These are phyloP conservation scores for Coemansia sp. DNA, from an alignment of 192 early-diverging fungal species.

Conservation along the genomic window DNA sequence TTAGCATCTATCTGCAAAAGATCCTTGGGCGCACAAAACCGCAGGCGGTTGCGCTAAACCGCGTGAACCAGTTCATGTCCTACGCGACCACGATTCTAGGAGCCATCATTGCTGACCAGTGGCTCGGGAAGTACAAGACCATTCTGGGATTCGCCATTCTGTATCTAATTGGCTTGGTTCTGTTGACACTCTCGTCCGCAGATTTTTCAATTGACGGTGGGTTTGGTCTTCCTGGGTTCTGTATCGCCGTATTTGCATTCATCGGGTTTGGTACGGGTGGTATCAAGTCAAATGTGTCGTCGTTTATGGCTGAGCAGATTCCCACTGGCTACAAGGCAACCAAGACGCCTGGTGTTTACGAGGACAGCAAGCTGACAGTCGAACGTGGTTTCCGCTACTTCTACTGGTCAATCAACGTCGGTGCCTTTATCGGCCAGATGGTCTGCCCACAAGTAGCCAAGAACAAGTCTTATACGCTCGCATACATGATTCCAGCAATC, in stretches of 20 bases:
- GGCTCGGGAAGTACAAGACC: conserved; percentile 67
- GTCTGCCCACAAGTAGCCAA: conserved; percentile 58
- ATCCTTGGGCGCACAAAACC: conserved; percentile 46
- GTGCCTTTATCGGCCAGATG: conserved; percentile 60
- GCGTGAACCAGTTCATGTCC: conserved; percentile 57
- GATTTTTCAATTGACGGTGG: conserved; percentile 45
- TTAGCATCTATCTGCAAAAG: conserved; percentile 58
- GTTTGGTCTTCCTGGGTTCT: conserved; percentile 60
- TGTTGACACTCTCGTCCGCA: conserved; percentile 66
- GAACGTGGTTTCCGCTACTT: conserved; percentile 30
- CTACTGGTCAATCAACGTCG: conserved; percentile 65
- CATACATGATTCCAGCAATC: conserved; percentile 57
- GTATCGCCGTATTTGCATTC: conserved; percentile 59
- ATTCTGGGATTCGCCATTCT: conserved; percentile 60
- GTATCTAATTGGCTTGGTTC: conserved; percentile 60
- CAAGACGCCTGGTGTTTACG: conserved; percentile 23
- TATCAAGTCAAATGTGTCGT: conserved; percentile 73
- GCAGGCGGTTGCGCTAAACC: conserved; percentile 50
- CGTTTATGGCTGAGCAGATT: conserved; percentile 70
- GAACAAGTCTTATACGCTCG: conserved; percentile 57
- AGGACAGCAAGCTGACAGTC: conserved; percentile 30
- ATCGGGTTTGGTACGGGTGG: conserved; percentile 73
- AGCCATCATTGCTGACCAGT: conserved; percentile 68
- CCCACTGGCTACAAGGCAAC: conserved; percentile 17
- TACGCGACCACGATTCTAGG: conserved; percentile 58